Base-by-base conservation (phyloP, 2,329 filamentous ascomycete genomes). In the Penicillium sp. region DNA sequence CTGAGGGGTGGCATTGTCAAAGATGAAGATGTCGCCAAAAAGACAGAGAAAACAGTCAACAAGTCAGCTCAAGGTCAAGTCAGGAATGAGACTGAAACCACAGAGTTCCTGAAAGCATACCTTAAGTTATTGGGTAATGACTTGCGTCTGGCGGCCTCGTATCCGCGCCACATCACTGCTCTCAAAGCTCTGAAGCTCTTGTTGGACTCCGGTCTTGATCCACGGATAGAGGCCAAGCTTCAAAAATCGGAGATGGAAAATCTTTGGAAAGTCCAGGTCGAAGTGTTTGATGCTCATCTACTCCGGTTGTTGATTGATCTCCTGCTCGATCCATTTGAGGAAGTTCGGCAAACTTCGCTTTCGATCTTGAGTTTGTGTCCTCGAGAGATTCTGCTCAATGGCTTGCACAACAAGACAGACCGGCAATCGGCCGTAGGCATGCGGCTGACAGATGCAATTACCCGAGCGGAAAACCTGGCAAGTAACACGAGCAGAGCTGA, bases 281-380 rank as follows among this genome's bases (percentile, higher is more conserved):
- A 75, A 3, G 70, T 84, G 4, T 73, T 82, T 17, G 60, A 66
- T 8, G 56, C 69, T 2, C 67, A 56, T 30, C 61, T 77, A 38
- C 68, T 75, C 37, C 65, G 88, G 45, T 78, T 86, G 5, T 77
- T 97, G 7, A 77, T 92, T 14, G 91, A 96, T 70, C 82, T 96
- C 22, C 75, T 96, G 8, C 80, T 96, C 68, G 90, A 99, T 65
- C 90, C 93, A 0, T 99, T 96, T 67, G 94, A 97, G 55, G 94
- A 99, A 71, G 89, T 97, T 5, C 83, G 93, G 62, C 84, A 76
- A 44, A 75, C 73, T 1, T 75, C 84, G 8, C 72, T 80, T 14
- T 69, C 71, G 14, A 71, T 82, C 6, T 66, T 86, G 33, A 69
- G 68, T 19, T 36, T 73, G 25, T 77, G 74, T 40, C 74, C 75